These are phyloP conservation scores for Suzukiozyma palmioleophila DNA, from an alignment of 1,139 yeast genomes.

Conservation along the genomic window DNA sequence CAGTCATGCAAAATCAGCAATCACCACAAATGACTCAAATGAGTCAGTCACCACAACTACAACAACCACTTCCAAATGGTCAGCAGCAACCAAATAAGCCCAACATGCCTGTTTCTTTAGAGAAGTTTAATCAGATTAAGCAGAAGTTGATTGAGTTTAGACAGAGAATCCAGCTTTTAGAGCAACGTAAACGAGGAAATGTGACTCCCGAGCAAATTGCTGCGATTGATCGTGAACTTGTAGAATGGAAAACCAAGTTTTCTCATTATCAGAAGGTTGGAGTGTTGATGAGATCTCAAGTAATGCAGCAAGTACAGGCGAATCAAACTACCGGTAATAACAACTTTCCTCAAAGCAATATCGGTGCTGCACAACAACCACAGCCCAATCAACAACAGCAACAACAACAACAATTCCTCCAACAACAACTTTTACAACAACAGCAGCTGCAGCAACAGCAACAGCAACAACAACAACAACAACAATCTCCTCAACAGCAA, in stretches of 20 bases:
- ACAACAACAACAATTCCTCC: neutral
- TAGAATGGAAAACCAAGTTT: conserved; percentile 33
- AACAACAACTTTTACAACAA: conserved; percentile 7
- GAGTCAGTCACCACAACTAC: conserved; percentile 8
- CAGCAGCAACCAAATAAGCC: neutral
- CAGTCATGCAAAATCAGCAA: conserved; percentile 7
- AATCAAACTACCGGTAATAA: conserved; percentile 6
- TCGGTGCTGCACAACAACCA: neutral
- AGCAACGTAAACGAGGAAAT: conserved; percentile 23
- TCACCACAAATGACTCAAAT: neutral
- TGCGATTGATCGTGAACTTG: conserved; percentile 33
- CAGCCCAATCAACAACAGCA: neutral
- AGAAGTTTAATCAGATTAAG: conserved; percentile 39
- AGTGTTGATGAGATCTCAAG: conserved; percentile 35
- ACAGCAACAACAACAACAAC: neutral
- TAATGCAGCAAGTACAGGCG: conserved; percentile 30
- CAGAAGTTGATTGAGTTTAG: conserved; percentile 41
- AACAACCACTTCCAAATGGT: conserved; percentile 4
- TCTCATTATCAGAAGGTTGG: conserved; percentile 39
- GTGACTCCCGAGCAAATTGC: conserved; percentile 23
- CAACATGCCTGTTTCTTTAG: conserved; percentile 27
- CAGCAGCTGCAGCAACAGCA: conserved; percentile 6
- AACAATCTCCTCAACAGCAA: conserved; percentile 3
- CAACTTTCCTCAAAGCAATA: conserved; percentile 3
- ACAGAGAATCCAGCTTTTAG: conserved; percentile 31